Conservation (phyloP, 768 basidiomycete genomes). For the Termitomyces sp. region DNA sequence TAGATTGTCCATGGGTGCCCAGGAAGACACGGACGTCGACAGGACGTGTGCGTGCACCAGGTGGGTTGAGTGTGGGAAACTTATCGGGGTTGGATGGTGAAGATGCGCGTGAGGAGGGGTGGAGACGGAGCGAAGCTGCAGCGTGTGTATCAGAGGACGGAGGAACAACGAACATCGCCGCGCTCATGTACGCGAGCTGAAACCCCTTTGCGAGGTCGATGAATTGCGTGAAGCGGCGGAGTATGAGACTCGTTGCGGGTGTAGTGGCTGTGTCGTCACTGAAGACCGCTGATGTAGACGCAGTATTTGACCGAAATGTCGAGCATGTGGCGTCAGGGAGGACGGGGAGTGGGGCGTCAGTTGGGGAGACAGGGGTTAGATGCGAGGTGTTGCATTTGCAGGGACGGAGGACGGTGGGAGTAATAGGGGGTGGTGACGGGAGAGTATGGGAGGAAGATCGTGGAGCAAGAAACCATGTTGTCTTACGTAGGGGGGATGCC, state of each 20-base stretch:
- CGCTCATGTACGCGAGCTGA: constrained; percentile 52
- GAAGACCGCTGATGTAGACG: neutral
- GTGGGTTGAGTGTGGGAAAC: neutral
- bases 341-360: constrained; percentile 31
- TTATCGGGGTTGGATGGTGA: neutral
- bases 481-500: constrained; percentile 2
- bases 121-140: neutral
- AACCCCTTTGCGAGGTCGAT: constrained; percentile 50
- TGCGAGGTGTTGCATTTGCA: constrained; percentile 27
- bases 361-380: constrained; percentile 26
- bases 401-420: constrained; percentile 19
- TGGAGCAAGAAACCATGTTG: constrained; percentile 21
- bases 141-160: neutral
- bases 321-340: neutral
- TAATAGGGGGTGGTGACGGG: constrained; percentile 6
- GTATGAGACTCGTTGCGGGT: constrained; percentile 9
- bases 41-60: constrained; percentile 1
- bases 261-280: neutral
- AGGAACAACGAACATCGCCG: constrained; percentile 41
- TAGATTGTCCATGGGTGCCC: no score
- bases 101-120: neutral
- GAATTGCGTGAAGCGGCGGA: constrained; percentile 28
- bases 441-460: neutral
- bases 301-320: neutral
- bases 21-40: constrained; percentile 6